Percentiles rank a stretch among this genome's conserved stretches.
Evolutionary conservation across 169 alveolate species (phyloP).

Genomic region (Plasmodium blacklocki): DNA sequence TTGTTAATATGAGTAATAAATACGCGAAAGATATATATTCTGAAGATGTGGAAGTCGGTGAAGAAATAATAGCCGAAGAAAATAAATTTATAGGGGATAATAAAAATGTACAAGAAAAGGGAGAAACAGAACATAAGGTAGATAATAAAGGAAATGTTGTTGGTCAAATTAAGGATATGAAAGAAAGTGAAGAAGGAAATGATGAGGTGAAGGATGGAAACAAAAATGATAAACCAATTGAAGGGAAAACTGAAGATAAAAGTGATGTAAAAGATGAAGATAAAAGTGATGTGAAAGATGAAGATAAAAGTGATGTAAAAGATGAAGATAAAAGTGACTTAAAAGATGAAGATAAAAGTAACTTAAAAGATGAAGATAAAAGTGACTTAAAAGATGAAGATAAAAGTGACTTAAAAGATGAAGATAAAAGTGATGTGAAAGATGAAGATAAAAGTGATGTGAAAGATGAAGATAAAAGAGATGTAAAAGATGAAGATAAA

Average conservation of each 20-base stretch:
- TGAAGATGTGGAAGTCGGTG: neutral
- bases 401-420: neutral
- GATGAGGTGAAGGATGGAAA: slow-evolving; percentile 8
- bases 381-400: too few species aligned
- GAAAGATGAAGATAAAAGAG: neutral
- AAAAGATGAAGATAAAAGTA: neutral
- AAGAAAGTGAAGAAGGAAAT: neutral
- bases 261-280: slow-evolving; percentile 5
- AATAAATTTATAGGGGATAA: neutral
- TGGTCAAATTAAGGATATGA: neutral
- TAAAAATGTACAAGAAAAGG: neutral
- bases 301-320: neutral
- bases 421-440: neutral
- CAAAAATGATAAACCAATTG: neutral
- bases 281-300: neutral
- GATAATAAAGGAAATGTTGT: neutral
- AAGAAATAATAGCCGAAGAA: neutral
- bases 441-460: neutral
- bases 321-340: slow-evolving; percentile 12
- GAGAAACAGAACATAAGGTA: neutral
- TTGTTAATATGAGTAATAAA: too few species aligned
- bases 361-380: neutral
- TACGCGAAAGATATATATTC: neutral
- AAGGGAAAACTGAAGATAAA: neutral
- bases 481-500: neutral